Conservation (phyloP, 2,329 filamentous ascomycete species). For the Salinomyces thailandicus region DNA sequence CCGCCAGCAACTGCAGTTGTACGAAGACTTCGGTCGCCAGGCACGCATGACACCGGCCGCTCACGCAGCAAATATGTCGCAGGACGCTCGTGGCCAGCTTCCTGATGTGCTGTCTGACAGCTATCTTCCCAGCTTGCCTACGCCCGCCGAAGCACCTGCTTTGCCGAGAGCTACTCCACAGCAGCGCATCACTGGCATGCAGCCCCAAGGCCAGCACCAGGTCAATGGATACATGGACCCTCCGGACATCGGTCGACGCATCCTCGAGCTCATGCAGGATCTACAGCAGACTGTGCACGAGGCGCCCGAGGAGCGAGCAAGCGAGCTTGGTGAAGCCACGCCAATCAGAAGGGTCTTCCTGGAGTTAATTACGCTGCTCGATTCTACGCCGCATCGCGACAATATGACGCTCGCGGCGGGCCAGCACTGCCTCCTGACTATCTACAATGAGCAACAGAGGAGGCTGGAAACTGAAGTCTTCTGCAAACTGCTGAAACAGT, state of each 20-base stretch:
- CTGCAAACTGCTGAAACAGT: constrained; percentile 48
- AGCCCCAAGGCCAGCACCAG: constrained; percentile 31
- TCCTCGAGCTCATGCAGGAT: constrained; percentile 46
- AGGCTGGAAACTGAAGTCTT: constrained; percentile 54
- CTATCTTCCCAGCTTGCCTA: constrained; percentile 52
- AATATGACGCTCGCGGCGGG: constrained; percentile 46
- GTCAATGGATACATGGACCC: constrained; percentile 52
- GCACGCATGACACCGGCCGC: constrained; percentile 47
- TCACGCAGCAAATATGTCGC: constrained; percentile 46
- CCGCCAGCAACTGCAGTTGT: constrained; percentile 85
- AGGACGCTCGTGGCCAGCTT: constrained; percentile 50
- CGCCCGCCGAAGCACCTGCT: constrained; percentile 51
- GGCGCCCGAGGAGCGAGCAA: constrained; percentile 47
- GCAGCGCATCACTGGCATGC: constrained; percentile 32
- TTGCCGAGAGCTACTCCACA: constrained; percentile 49
- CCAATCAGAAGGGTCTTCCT: constrained; percentile 49
- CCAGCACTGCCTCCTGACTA: constrained; percentile 32
- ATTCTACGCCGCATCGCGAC: constrained; percentile 46
- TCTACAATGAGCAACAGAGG: constrained; percentile 46
- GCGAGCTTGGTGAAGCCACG: constrained; percentile 45
- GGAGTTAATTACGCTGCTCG: constrained; percentile 44
- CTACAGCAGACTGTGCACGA: constrained; percentile 47
- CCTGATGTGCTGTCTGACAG: constrained; percentile 53
- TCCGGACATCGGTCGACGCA: constrained; percentile 42
- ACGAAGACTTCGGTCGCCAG: constrained; percentile 89